Conservation (phyloP, 2,329 filamentous ascomycete species). For the Fusarium chaquense region DNA sequence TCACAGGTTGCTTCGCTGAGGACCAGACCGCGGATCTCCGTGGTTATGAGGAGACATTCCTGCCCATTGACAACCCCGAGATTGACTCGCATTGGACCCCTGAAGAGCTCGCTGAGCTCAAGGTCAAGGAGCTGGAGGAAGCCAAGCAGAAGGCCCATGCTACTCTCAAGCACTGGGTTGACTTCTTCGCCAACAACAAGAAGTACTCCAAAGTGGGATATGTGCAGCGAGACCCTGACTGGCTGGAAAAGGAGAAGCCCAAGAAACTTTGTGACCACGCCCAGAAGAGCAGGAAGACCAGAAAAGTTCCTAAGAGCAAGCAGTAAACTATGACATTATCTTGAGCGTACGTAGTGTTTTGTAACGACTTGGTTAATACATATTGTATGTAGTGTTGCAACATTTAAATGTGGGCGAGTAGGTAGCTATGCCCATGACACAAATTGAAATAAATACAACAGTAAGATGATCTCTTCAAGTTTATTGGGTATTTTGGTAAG, state of each 20-base stretch:
- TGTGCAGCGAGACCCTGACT: conserved; percentile 71
- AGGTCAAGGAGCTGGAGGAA: conserved; percentile 71
- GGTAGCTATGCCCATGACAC: too few relatives aligned
- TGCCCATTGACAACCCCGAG: conserved; percentile 71
- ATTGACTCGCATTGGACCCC: conserved; percentile 70
- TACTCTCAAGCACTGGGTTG: conserved; percentile 82
- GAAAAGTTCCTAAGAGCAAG: conserved; percentile 54
- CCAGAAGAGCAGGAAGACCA: conserved; percentile 66
- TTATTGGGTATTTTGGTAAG: conserved; percentile 23
- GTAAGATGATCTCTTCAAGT: conserved; percentile 23
- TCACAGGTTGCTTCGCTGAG: conserved; percentile 91
- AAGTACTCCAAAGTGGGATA: conserved; percentile 86
- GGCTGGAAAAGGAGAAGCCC: conserved; percentile 71
- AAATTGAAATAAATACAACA: not conserved
- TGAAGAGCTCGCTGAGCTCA: conserved; percentile 64
- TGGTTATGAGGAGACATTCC: conserved; percentile 88
- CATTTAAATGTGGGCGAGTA: not conserved
- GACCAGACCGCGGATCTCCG: conserved; percentile 87
- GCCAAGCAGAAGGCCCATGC: conserved; percentile 75
- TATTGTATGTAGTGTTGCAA: not conserved
- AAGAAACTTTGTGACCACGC: conserved; percentile 78
- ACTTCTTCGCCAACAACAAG: conserved; percentile 82
- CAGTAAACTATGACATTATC: not conserved
- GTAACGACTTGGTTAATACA: not conserved
- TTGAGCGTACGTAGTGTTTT: not conserved